Evolutionary conservation across 2,329 filamentous ascomycete species (phyloP).

Genomic region (Geosmithia putterillii): DNA sequence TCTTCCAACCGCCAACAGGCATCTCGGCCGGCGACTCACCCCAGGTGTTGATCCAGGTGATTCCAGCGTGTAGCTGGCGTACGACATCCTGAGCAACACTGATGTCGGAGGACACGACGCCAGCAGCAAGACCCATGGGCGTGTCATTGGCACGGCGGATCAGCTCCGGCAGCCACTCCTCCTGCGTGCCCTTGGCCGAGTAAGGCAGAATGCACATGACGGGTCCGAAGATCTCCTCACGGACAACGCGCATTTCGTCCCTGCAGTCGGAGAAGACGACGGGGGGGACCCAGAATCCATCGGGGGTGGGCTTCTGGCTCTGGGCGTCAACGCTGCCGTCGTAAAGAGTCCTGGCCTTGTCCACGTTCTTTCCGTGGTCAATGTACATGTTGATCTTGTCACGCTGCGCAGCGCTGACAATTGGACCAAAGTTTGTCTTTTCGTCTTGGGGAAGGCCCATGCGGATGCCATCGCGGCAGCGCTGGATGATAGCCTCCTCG

Average conservation of each 20-base stretch:
- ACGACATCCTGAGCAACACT: constrained; percentile 63
- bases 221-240: constrained; percentile 81
- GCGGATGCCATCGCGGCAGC: constrained; percentile 53
- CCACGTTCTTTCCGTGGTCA: constrained; percentile 57
- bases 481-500: constrained; percentile 48
- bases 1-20: constrained; percentile 87
- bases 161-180: constrained; percentile 48
- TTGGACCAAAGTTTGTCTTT: constrained; percentile 70
- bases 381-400: constrained; percentile 74
- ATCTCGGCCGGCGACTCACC: constrained; percentile 87
- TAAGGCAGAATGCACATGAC: constrained; percentile 76
- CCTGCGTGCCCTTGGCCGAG: constrained; percentile 17
- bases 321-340: constrained; percentile 53
- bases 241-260: constrained; percentile 67
- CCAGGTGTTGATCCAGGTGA: constrained; percentile 91
- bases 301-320: constrained; percentile 31
- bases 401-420: constrained; percentile 62
- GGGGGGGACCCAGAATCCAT: constrained; percentile 75
- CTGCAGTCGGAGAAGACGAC: constrained; percentile 81
- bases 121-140: constrained; percentile 66
- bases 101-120: constrained; percentile 69
- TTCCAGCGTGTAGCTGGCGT: constrained; percentile 63
- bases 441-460: constrained; percentile 61
- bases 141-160: constrained; percentile 66
- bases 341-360: constrained; percentile 61